These are phyloP conservation scores for Acorus calamus DNA, from an alignment of 106 monocot species.

Conservation along the genomic window DNA sequence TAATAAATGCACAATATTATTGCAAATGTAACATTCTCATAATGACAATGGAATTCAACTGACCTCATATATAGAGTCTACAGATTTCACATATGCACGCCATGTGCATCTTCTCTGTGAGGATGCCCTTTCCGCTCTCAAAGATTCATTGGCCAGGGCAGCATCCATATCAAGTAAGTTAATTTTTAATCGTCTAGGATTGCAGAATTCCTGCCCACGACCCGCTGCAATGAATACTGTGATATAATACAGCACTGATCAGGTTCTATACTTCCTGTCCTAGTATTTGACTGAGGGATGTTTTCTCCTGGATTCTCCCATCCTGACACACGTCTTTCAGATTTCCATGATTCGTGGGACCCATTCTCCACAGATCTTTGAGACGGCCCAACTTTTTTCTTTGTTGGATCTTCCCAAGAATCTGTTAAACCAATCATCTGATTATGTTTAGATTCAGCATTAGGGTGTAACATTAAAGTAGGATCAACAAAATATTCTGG, in stretches of 20 bases:
- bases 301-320: slow-evolving; percentile 4
- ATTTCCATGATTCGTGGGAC: slow-evolving; percentile 9
- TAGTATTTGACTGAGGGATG: slow-evolving; percentile 8
- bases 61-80: slow-evolving; percentile 79
- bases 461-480: slow-evolving; percentile 2
- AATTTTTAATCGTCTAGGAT: slow-evolving; percentile 61
- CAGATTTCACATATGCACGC: slow-evolving; percentile 85
- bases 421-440: too few relatives aligned
- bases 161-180: slow-evolving; percentile 93
- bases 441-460: slow-evolving; percentile 3
- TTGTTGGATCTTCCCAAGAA: too few relatives aligned
- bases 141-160: slow-evolving; percentile 62
- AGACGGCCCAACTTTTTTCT: neutral
- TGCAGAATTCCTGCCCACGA: slow-evolving; percentile 50
- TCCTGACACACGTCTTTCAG: neutral
- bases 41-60: neutral
- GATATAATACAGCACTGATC: slow-evolving; percentile 34
- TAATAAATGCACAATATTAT: neutral
- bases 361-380: slow-evolving; percentile 15
- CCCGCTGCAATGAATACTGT: slow-evolving; percentile 50
- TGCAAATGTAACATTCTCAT: neutral
- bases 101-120: slow-evolving; percentile 53
- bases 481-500: slow-evolving; percentile 25
- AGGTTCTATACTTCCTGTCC: slow-evolving; percentile 7
- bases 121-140: slow-evolving; percentile 34